Evolutionary conservation across 805 yeast genomes (phyloP), one percentile per base, ranked within the genome.

Genomic region (Wickerhamomyces canadensis): DNA sequence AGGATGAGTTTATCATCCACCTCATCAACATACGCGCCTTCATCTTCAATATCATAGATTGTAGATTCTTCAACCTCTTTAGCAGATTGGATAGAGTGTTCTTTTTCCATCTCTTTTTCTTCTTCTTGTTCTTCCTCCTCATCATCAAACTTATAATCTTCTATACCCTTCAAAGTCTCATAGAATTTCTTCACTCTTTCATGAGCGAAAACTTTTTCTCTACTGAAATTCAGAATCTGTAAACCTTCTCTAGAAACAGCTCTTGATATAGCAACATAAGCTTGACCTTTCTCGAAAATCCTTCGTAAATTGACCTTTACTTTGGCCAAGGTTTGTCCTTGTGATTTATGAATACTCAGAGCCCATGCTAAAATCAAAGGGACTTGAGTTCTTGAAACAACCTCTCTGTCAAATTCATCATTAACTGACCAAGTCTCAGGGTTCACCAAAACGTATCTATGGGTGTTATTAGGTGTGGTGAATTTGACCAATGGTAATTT

Each of bases 321-420:
- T 38, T 74, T 69, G 5, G 81, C 78, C 31, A 88, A 60, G 0
- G 98, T 84, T 60, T 91, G 89, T 1, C 98, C 98, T 58, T 91
- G 98, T 0, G 97, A 80, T 62, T 93, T 91, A 57, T 93, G 98
- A 31, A 93, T 89, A 0, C 97, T 88, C 31, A 93, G 61, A 0
- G 98, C 88, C 97, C 98, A 93, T 0, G 98, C 95, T n/a, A 89
- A 64, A 49, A 91, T 79, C 36, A 93, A 62, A 0, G 98, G 98
- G 2, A 93, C 48, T 54, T 93, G 98, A 0, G 70, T 67, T 49
- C 97, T 68, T 2, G 82, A 68, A 1, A 85, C 95, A 12, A 86
- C 47, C 0, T 81, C 75, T 8, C 67, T 67, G 16, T 82, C 86
- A 18, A 69, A 62, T 35, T 83, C 87, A 58, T 87, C 94, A 45